These are phyloP conservation scores for Leucaena leucocephala DNA, from an alignment of 306 rosid species.

Conservation along the genomic window DNA sequence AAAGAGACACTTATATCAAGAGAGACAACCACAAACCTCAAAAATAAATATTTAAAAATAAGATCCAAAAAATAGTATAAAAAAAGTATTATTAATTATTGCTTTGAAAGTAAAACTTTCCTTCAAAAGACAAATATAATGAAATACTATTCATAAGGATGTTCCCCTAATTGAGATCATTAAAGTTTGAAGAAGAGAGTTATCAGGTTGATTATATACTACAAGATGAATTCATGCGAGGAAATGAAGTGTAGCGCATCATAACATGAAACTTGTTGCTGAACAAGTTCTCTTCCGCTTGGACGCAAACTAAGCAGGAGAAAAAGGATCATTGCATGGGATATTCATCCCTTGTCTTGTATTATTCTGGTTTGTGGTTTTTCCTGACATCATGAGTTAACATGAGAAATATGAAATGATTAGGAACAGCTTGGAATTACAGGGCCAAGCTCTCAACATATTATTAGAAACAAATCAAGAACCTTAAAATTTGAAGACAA, in stretches of 20 bases:
- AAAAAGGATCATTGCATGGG: background rate
- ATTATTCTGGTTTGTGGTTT: background rate
- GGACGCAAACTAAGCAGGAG: background rate
- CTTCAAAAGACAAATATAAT: too few species aligned
- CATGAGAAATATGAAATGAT: background rate
- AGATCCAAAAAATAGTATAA: too few species aligned
- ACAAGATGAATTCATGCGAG: background rate
- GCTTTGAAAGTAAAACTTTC: too few species aligned
- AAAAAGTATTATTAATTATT: too few species aligned
- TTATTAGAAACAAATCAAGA: conserved; percentile 20
- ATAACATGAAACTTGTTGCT: background rate
- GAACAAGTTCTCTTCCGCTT: background rate
- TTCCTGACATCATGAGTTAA: background rate
- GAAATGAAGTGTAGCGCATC: background rate
- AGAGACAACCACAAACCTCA: too few species aligned
- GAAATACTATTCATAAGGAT: background rate
- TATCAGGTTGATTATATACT: too few species aligned
- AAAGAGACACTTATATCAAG: too few species aligned
- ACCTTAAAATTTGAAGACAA: conserved; percentile 4
- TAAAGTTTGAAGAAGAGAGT: background rate
- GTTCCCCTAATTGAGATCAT: background rate
- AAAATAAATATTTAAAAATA: too few species aligned
- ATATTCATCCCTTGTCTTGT: background rate
- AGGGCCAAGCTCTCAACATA: background rate
- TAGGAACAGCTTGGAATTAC: background rate